Evolutionary conservation across 2,329 filamentous ascomycete genomes (phyloP), one percentile per base, ranked within the genome.

Genomic region (Mycosphaerella sp.): DNA sequence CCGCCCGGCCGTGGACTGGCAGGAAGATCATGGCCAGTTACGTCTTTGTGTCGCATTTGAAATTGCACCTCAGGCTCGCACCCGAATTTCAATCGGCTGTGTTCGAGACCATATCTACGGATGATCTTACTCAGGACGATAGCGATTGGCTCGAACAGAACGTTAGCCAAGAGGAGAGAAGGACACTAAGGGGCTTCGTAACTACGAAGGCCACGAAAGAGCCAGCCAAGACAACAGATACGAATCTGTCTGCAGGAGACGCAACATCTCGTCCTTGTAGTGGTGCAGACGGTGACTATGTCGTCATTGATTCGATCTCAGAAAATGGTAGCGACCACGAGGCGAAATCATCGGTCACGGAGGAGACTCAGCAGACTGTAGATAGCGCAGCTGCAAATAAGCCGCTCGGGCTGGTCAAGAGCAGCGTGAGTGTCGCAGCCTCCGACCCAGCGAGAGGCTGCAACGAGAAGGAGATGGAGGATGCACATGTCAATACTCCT

Each of bases 121-220:
- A 41, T 4, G 16, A 41, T 30, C 44, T 48, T 13, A 40, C 35
- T 13, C 18, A 40, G 4, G 35, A 28, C 1, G 44, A 48, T 17
- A 6, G 30, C 7, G 17, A 3, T 13, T 48, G 44, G 44, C 18
- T 48, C n/a, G 40, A 21, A 35, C 6, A 48, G 18, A 48, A 48
- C 16, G 25, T 48, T n/a, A 34, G 30, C 30, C 30, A 34, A n/a
- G 10, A 6, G 10, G 30, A 34, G 10, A 34, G 13, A 6, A 34
- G 30, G 7, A 34, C 30, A 12, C 9, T 34, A 5, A n/a, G 9
- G 10, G 30, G 13, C 30, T 12, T 10, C 13, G 30, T 4, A 34
- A n/a, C 30, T 12, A 34, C 10, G 30, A 34, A 34, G 30, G 10
- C 30, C 4, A n/a, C 30, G 21, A 25, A 4, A 34, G 30, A 34